Conservation (phyloP, 805 yeast genomes). For the Kodamaea fukazawae region DNA sequence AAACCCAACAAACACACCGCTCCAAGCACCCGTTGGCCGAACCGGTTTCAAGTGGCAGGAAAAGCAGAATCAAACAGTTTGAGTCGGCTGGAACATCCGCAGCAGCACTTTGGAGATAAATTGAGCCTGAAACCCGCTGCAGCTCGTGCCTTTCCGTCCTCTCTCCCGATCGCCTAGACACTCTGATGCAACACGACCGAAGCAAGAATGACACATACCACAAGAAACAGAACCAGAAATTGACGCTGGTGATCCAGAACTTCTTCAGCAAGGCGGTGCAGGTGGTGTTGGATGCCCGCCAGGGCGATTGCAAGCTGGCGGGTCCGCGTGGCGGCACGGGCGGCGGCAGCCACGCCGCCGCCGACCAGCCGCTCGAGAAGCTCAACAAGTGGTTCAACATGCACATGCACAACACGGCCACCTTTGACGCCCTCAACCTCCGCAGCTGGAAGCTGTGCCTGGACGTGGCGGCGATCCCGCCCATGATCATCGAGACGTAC, state of each 20-base stretch:
- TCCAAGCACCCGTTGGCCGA: too few relatives aligned
- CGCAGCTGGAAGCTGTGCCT: slow-evolving; percentile 53
- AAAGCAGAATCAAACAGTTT: too few relatives aligned
- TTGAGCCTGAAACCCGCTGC: too few relatives aligned
- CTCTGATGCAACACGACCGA: slow-evolving; percentile 5
- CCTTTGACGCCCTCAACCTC: slow-evolving; percentile 43
- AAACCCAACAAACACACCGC: too few relatives aligned
- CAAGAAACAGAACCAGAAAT: slow-evolving; percentile 30
- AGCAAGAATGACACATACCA: slow-evolving; percentile 11
- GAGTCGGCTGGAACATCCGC: too few relatives aligned
- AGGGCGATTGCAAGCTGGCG: slow-evolving; percentile 1
- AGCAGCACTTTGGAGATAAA: too few relatives aligned
- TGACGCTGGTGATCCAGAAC: slow-evolving; percentile 50
- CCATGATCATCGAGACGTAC: slow-evolving; percentile 82
- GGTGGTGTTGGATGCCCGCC: slow-evolving; percentile 49
- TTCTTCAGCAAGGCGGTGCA: slow-evolving; percentile 65
- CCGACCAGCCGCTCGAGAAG: slow-evolving; percentile 19
- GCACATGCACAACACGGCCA: slow-evolving; percentile 34
- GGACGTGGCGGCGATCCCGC: slow-evolving; percentile 56
- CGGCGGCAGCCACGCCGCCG: not conserved
- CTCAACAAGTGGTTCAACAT: slow-evolving; percentile 64
- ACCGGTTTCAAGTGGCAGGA: too few relatives aligned
- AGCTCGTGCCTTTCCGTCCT: too few relatives aligned
- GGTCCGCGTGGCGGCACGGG: too few relatives aligned
- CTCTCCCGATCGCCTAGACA: too few relatives aligned